Evolutionary conservation across 164 flowering plant genomes (phyloP).

Genomic region (Aristolochia fimbriata): DNA sequence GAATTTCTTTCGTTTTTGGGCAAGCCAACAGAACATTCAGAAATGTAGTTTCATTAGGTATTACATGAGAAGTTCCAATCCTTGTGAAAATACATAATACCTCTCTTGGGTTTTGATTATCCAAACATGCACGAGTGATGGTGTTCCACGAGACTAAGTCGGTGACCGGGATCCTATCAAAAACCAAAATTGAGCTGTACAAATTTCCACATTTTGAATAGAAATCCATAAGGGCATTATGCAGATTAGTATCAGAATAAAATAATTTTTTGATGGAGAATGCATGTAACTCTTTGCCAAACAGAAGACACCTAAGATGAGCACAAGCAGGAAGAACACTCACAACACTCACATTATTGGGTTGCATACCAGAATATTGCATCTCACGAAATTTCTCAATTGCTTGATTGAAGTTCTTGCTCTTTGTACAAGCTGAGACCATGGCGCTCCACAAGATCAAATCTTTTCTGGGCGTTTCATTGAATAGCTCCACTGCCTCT

Average conservation of each 20-base stretch:
- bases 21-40: constrained; percentile 23
- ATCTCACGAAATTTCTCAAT: constrained; percentile 30
- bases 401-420: constrained; percentile 25
- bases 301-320: constrained; percentile 24
- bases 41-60: constrained; percentile 25
- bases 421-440: constrained; percentile 34
- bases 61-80: constrained; percentile 19
- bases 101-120: constrained; percentile 21
- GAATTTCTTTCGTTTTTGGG: constrained; percentile 17
- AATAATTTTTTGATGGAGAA: constrained; percentile 24
- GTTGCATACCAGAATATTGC: constrained; percentile 29
- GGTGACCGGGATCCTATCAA: constrained; percentile 22
- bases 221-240: constrained; percentile 48
- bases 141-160: constrained; percentile 55
- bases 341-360: constrained; percentile 39
- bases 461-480: constrained; percentile 29
- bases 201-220: constrained; percentile 38
- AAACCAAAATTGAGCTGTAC: constrained; percentile 26
- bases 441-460: constrained; percentile 52
- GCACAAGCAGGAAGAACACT: constrained; percentile 51
- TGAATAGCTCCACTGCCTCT: constrained; percentile 24
- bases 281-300: constrained; percentile 51
- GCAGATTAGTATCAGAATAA: constrained; percentile 21
- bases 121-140: constrained; percentile 34
- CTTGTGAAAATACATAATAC: constrained; percentile 22